A percentile compares a stretch with the other conserved stretches of the same genome.
phyloP scores from a whole-genome alignment of 2,329 filamentous ascomycete genomes.

The Paecilomyces formosus region DNA sequence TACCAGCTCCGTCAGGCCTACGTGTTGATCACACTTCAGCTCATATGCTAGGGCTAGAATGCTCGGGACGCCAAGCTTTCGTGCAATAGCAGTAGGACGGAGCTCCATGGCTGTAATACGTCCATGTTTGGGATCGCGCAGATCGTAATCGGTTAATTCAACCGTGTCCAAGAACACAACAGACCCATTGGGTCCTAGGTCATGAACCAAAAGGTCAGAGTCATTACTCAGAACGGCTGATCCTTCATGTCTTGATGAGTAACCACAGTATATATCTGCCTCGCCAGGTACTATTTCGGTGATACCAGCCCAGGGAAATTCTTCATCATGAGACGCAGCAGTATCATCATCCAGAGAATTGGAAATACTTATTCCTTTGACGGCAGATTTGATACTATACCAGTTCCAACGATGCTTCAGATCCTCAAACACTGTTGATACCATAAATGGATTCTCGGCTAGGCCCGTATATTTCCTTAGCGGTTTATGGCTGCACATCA shows the following conservation, averaged over 20 bases:
- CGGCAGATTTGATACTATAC: slow-evolving; percentile 14
- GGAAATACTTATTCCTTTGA: slow-evolving; percentile 3
- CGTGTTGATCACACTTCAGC: slow-evolving; percentile 22
- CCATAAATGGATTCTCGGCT: slow-evolving; percentile 61
- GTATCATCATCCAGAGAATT: slow-evolving; percentile 15
- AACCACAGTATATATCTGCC: slow-evolving; percentile 74
- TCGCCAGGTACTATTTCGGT: slow-evolving; percentile 68
- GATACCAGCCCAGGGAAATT: slow-evolving; percentile 26
- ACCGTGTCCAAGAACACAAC: slow-evolving; percentile 66
- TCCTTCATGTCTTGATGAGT: slow-evolving; percentile 49
- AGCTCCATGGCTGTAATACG: slow-evolving; percentile 27
- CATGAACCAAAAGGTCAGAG: slow-evolving; percentile 73
- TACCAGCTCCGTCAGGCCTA: slow-evolving; percentile 22
- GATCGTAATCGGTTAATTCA: slow-evolving; percentile 22
- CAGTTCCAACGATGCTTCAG: slow-evolving; percentile 44
- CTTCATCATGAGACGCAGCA: slow-evolving; percentile 1
- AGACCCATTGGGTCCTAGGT: slow-evolving; percentile 54
- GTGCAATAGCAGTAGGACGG: slow-evolving; percentile 27
- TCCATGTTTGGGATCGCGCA: slow-evolving; percentile 6
- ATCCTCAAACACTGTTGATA: slow-evolving; percentile 68
- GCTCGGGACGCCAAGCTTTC: slow-evolving; percentile 23
- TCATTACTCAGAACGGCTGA: slow-evolving; percentile 69
- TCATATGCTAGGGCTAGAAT: slow-evolving; percentile 35
- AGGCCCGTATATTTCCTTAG: slow-evolving; percentile 26
- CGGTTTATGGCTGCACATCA: slow-evolving; percentile 19